These are phyloP conservation scores for Somion occarium DNA, from an alignment of 1,284 basidiomycete species.

Conservation along the genomic window DNA sequence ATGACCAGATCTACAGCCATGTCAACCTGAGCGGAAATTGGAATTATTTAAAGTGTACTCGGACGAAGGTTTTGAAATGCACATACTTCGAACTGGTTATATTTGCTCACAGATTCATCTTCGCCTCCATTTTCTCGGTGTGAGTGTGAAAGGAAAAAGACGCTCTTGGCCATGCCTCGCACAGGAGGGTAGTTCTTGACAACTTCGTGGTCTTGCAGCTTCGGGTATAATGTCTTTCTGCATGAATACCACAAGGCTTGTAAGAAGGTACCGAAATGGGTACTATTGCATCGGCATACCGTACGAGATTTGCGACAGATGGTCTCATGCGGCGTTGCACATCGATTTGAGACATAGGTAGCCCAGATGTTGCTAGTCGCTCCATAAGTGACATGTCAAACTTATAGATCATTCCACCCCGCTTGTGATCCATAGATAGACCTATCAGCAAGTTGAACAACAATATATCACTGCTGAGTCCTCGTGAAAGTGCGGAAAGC, in stretches of 20 bases:
- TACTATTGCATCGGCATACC: conserved; percentile 18
- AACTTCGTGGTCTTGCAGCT: conserved; percentile 46
- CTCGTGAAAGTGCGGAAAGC: not conserved
- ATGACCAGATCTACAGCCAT: not conserved
- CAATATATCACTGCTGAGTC: conserved; percentile 1
- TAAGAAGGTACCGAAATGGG: no score
- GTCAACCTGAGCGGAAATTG: not conserved
- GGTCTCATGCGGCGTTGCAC: conserved; percentile 41
- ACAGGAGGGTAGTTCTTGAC: conserved; percentile 48
- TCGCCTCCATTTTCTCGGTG: conserved; percentile 48
- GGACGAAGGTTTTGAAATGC: no score
- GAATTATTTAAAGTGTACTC: no score
- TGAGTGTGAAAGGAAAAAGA: conserved; percentile 55
- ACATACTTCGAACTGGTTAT: conserved; percentile 59
- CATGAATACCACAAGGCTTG: no score
- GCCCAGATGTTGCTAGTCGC: conserved; percentile 28
- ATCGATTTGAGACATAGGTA: conserved; percentile 35
- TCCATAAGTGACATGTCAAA: conserved; percentile 45
- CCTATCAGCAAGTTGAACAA: conserved; percentile 18
- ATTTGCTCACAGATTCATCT: conserved; percentile 56
- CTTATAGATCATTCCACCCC: conserved; percentile 30
- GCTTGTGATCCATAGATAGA: conserved; percentile 33
- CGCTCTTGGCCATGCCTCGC: conserved; percentile 47
- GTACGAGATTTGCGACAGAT: conserved; percentile 35
- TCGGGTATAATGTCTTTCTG: conserved; percentile 54